Base-by-base conservation (phyloP, 805 yeast species). In the Ogataea pilisensis region DNA sequence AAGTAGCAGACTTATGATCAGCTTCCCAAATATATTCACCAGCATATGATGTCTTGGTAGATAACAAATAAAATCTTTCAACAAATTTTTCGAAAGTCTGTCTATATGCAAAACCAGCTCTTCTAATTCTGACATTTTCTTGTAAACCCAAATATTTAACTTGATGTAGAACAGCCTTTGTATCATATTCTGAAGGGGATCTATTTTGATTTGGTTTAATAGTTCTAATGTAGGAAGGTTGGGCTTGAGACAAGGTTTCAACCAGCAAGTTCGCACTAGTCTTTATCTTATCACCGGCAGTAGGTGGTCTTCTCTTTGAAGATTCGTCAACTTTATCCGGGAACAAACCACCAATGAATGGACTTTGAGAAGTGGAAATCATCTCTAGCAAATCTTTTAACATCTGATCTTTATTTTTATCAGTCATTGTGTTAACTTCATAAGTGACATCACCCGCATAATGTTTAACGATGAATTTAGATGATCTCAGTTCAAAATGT, bases 401-500 rank as follows among this genome's bases (percentile, higher is more conserved):
- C 75, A 93, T 72, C 54, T 86, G 91, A 62, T 93, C 99, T 65
- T 93, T 93, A 64, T 93, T 93, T 65, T 93, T 93, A 63, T 93
- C 98, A 2, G 99, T 93, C 86, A 93, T 89, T 6, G 85, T 84
- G 24, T 72, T 68, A 39, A 90, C 81, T 48, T 90, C 96, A 59
- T 93, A 93, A 11, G 89, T 85, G 35, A 93, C 99, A 67, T 93
- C 99, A 59, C 99, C 99, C 18, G 99, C 99, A 68, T 93, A 93
- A 66, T 93, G 99, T 66, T 87, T 90, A 57, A 93, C 79, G 41
- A 93, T 69, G 52, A 93, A 93, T 62, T 93, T 91, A 26, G 82
- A 76, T 48, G 85, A 81, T 58, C 99, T 80, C 54, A 85, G 76
- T 55, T 90, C 96, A 59, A 93, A 89, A 62, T 93, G 95, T 19